Base-by-base conservation (phyloP, 331 rosid genomes). In the Cydonia oblonga region DNA sequence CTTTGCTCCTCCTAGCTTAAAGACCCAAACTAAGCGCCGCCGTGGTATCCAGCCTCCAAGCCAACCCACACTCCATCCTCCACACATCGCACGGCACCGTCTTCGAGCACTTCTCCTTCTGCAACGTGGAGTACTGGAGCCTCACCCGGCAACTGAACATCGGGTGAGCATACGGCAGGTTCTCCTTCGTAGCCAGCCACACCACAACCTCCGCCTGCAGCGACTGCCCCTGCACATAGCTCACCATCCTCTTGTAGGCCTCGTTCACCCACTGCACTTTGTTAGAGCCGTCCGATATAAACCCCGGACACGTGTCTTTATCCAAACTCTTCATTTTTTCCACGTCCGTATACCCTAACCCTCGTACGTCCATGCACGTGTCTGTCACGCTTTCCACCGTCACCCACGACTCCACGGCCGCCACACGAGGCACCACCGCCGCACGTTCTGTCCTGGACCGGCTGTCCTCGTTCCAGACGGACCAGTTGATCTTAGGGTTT, bases 281-380 rank as follows among this genome's bases (percentile, higher is more conserved):
- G 24, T 75, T 63, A 0, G 2, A 38, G 15, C 79, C 85, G 84
- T 90, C 95, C 2, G 92, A 82, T 52, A 87, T n/a, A 40, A 90
- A 90, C 78, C 88, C 93, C 0, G 97, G 98, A 86, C 98, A 93
- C 92, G 96, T 81, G 89, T 93, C 98, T 2, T 29, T 75, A 25
- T 87, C 97, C 35, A 93, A 79, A 57, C 59, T 76, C 77, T 63
- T 82, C 72, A 83, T 46, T 66, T 65, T 86, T 64, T 89, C 96
- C 5, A 26, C 69, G 65, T 93, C 97, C 81, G 93, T 85, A 75
- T 79, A 24, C 3, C 85, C 86, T 38, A 88, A 46, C 19, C 73
- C 81, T 42, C 69, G 76, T 49, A 40, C 42, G 1, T 78, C 87
- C 86, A 82, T 80, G 89, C 93, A 86, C 82, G 83, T 78, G 79